Base-by-base conservation (phyloP, 208 protist genomes). In the Herpetomonas tarakana region DNA sequence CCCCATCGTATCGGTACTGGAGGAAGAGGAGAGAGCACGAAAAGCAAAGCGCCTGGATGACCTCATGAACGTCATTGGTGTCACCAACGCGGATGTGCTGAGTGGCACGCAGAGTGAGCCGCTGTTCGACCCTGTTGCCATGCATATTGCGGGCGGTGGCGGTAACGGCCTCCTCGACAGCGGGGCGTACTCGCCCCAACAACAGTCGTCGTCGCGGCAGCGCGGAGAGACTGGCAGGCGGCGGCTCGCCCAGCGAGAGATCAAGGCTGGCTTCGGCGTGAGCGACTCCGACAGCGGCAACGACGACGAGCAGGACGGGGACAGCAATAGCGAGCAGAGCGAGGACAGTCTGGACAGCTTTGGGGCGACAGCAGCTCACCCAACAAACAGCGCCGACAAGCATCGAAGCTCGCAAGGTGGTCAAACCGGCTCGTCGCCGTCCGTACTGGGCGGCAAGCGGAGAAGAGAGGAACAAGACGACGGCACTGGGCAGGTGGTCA, bases 51-150 rank as follows among this genome's bases (percentile, higher is more conserved):
- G 67, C 22, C 68, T 81, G 39, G 76, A 82, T 19, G 45, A 71
- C 24, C 68, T 94, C 21, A 61, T 86, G 71, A 62, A 83, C 22
- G 55, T 83, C 16, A 86, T 90, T 45, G 73, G 66, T 27, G 44
- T 76, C 18, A 54, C 63, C 7, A 64, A 46, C 22, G 38, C 59
- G 7, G 62, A 59, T 11, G 35, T 28, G 35, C 35, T 41, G 35
- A 6, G 14, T 6, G 35, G 9, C 9, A 18, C 35, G 9, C 6
- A 41, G 35, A 14, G 14, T 6, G 35, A 6, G 14, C 9, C 14
- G 35, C 35, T 41, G 35, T n/a, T n/a, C n/a, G n/a, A n/a, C n/a
- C n/a, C n/a, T n/a, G n/a, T n/a, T n/a, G n/a, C n/a, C n/a, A n/a
- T n/a, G n/a, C n/a, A n/a, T n/a, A n/a, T n/a, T n/a, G n/a, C n/a